Evolutionary conservation across 208 protist species (phyloP), one percentile per base, ranked within the genome.

Genomic region (Acanthamoeba comandoni): DNA sequence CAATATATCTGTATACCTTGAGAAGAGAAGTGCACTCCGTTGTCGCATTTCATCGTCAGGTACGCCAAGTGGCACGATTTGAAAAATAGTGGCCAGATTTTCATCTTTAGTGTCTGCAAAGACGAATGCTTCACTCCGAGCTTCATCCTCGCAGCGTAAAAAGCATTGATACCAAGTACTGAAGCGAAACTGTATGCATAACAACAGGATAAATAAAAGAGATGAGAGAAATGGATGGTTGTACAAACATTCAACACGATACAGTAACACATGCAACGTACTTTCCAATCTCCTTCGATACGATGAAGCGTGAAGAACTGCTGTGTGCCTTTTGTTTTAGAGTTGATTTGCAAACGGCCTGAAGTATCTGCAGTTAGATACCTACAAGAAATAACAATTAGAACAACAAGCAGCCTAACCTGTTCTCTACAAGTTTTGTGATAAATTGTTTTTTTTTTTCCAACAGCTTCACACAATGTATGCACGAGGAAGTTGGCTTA

Each of bases 251-350:
- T 29, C n/a, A 75, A 48, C 3, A 29, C 35, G 29, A 51, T 24
- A n/a, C 9, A 15, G 67, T 17, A 19, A n/a, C n/a, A n/a, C n/a
- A 19, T 15, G 67, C 9, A n/a, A 43, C 15, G 67, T 0, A 75
- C 67, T 43, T 79, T 79, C 70, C 70, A 79, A 17, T 79, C 70
- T 5, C 17, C n/a, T 79, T 19, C 26, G 35, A 19, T 39, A n/a
- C 35, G 70, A 79, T 5, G 35, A 22, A 79, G 70, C 70, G 70
- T 49, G 35, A 79, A 79, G 11, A 79, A 49, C 70, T 79, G 70
- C 17, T 79, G 70, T 3, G 70, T 58, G 70, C 70, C 70, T 49
- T 79, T 48, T 39, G 51, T 49, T 49, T 79, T 79, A 49, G 70
- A 39, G 9, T 79, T 49, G 70, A 79, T 79, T 22, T 31, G 15